A percentile compares a stretch with the other conserved stretches of the same genome.
Conservation (phyloP, 768 basidiomycete genomes). For the Tylopilus sp. region DNA sequence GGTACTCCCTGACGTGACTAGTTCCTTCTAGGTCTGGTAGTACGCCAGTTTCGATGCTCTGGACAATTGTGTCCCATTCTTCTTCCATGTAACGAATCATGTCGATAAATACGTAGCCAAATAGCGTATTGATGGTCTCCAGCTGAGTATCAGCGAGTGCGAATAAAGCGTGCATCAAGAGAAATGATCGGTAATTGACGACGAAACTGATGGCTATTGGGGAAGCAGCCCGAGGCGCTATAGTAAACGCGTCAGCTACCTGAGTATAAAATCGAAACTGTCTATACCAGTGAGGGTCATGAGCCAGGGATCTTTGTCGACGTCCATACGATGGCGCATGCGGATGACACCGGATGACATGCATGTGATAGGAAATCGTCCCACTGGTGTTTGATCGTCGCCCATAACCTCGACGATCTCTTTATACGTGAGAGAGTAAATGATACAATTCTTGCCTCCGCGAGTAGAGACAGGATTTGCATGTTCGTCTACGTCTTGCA, state of each 20-base stretch:
- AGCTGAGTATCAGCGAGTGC: constrained; percentile 16
- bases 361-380: constrained; percentile 4
- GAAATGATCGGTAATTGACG: constrained; percentile 14
- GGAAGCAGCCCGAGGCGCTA: constrained; percentile 15
- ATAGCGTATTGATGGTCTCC: constrained; percentile 17
- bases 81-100: constrained; percentile 20
- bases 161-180: constrained; percentile 23
- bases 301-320: constrained; percentile 14
- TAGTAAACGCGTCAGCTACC: background rate
- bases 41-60: constrained; percentile 11
- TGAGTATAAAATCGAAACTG: background rate
- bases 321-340: constrained; percentile 13
- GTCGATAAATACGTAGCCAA: constrained; percentile 18
- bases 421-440: constrained; percentile 18
- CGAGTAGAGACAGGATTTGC: constrained; percentile 10
- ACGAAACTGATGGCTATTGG: constrained; percentile 21
- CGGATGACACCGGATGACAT: constrained; percentile 19
- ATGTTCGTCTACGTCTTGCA: constrained; percentile 11
- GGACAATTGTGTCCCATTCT: constrained; percentile 18
- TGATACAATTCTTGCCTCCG: constrained; percentile 22
- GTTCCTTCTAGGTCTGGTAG: constrained; percentile 20
- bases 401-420: constrained; percentile 4
- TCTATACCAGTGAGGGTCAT: constrained; percentile 8
- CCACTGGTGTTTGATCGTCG: background rate
- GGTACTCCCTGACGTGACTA: constrained; percentile 11